These are phyloP conservation scores for Harrya chromipes DNA, from an alignment of 768 basidiomycete genomes.

Conservation along the genomic window DNA sequence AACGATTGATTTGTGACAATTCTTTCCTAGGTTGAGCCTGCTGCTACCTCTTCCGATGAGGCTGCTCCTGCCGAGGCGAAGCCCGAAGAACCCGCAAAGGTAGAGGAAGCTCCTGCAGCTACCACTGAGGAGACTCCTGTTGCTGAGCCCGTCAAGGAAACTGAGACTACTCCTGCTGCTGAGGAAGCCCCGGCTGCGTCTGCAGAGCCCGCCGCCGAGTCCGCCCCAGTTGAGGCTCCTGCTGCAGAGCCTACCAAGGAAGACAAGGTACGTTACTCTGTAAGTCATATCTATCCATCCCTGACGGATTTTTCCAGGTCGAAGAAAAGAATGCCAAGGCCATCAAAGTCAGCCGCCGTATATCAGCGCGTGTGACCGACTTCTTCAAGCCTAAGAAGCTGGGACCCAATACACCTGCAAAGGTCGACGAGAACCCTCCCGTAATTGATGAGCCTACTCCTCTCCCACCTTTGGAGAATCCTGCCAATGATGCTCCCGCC, in stretches of 20 bases:
- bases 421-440: slow-evolving; percentile 88
- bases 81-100: slow-evolving; percentile 31
- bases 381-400: slow-evolving; percentile 76
- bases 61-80: slow-evolving; percentile 28
- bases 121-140: slow-evolving; percentile 29
- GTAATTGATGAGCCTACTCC: slow-evolving; percentile 81
- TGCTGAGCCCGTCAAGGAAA: slow-evolving; percentile 67
- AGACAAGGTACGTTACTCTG: slow-evolving; percentile 46
- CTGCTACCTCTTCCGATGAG: slow-evolving; percentile 35
- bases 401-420: slow-evolving; percentile 65
- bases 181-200: slow-evolving; percentile 29
- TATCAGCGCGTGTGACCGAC: slow-evolving; percentile 79
- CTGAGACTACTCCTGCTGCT: slow-evolving; percentile 38
- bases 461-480: slow-evolving; percentile 82
- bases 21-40: slow-evolving; percentile 28
- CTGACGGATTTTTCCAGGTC: slow-evolving; percentile 23
- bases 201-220: slow-evolving; percentile 26
- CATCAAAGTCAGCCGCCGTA: slow-evolving; percentile 71
- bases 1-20: slow-evolving; percentile 1
- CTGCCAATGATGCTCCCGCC: slow-evolving; percentile 49
- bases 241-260: slow-evolving; percentile 47
- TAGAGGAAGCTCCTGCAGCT: slow-evolving; percentile 41
- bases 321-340: slow-evolving; percentile 50
- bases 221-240: slow-evolving; percentile 35
- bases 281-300: neutral